A percentile compares a stretch with the other conserved stretches of the same genome.
Evolutionary conservation across 2,329 filamentous ascomycete genomes (phyloP).

Genomic region (Cercospora berteroae): DNA sequence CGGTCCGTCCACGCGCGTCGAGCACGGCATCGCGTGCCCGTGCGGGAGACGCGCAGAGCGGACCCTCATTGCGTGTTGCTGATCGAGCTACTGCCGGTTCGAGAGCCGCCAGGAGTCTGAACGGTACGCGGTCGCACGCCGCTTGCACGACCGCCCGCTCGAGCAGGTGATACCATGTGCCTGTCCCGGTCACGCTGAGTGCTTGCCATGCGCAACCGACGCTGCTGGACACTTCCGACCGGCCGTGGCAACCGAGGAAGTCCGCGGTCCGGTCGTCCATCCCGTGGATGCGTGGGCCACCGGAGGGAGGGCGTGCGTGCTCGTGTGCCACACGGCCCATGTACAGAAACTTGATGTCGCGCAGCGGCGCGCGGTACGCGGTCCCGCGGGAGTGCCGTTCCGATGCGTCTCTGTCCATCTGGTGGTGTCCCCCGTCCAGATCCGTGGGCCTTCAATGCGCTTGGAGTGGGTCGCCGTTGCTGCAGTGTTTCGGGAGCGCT

Average conservation of each 20-base stretch:
- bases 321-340: conserved; percentile 4
- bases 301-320: background rate
- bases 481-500: conserved; percentile 5
- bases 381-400: conserved; percentile 9
- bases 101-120: conserved; percentile 1
- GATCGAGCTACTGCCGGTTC: conserved; percentile 9
- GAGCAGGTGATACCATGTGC: background rate
- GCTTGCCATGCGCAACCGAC: background rate
- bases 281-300: background rate
- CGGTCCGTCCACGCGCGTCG: background rate
- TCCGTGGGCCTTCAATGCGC: conserved; percentile 4
- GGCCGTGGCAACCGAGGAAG: conserved; percentile 13
- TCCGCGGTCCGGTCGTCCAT: conserved; percentile 3
- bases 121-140: conserved; percentile 7
- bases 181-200: background rate
- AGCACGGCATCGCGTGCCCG: background rate
- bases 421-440: conserved; percentile 6
- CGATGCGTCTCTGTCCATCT: conserved; percentile 14
- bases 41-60: background rate
- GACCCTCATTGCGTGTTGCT: background rate
- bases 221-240: conserved; percentile 7
- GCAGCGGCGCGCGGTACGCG: conserved; percentile 13
- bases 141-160: background rate
- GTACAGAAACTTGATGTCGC: conserved; percentile 8
- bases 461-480: background rate